Base-by-base conservation (phyloP, 78 protist species). In the Capsaspora owczarzaki region DNA sequence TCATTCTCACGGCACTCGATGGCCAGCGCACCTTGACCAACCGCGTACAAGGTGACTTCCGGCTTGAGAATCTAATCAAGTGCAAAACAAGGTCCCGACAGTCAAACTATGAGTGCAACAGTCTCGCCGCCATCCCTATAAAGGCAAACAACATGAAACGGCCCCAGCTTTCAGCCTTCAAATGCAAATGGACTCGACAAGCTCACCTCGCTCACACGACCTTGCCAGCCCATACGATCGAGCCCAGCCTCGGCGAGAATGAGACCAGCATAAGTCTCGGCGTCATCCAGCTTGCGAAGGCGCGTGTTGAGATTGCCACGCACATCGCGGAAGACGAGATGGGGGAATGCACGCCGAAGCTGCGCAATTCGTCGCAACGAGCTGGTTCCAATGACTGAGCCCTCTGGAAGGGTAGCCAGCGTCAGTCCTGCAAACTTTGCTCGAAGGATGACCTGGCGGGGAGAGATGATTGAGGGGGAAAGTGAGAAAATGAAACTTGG, bases 231-330 rank as follows among this genome's bases (percentile, higher is more conserved):
- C 82, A 89, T 20, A 22, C 92, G 60, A 29, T 49, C 68, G 46
- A 89, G 79, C 29, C 92, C 92, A 6, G 92, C 89, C 8, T 27
- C 20, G 16, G 92, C 92, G 42, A 89, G 85, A 10, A 84, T 10
- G 27, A 78, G 40, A 38, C 81, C 88, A 31, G 68, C 91, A 46
- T 80, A 83, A 1, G 14, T 71, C 37, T 14, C 8, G n/a, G 43
- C 44, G 43, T 61, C 86, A 40, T 86, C 86, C 33, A 88, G 81
- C 76, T 88, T 88, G 77, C 61, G 27, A 35, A 88, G 85, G 3
- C 91, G 86, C 31, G 91, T 88, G 51, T 75, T 61, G 38, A 88
- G 14, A 66, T 88, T 88, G 49, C 91, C 91, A 31, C 91, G 86
- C 69, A 83, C 27, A 53, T 43, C n/a, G 16, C 10, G 3, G 31